Evolutionary conservation across 805 yeast species (phyloP).

Genomic region (Wickerhamiella allomyrinae): DNA sequence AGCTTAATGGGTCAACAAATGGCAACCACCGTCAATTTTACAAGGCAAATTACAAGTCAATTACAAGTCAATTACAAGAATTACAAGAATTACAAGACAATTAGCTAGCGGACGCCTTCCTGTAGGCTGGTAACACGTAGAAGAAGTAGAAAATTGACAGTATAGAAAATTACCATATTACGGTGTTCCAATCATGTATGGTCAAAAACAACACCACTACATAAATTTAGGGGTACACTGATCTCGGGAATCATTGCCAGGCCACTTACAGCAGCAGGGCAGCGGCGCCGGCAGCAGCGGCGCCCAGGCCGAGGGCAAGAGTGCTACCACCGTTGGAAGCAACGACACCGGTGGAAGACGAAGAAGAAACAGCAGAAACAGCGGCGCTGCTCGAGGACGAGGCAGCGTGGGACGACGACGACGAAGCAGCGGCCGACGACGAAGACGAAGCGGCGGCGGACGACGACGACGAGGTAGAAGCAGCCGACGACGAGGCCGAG

Average conservation of each 20-base stretch:
- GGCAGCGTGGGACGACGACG: constrained; percentile 9
- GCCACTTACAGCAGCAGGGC: constrained; percentile 16
- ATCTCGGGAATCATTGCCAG: no score
- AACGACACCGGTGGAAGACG: constrained; percentile 8
- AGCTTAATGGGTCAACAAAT: no score
- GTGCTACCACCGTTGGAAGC: constrained; percentile 13
- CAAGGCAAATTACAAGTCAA: no score
- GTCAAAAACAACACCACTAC: neutral
- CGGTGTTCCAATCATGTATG: neutral
- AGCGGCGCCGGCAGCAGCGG: constrained; percentile 17
- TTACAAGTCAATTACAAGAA: no score
- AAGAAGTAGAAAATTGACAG: neutral
- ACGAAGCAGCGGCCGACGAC: constrained; percentile 8
- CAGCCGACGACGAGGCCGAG: constrained; percentile 9
- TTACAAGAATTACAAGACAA: no score
- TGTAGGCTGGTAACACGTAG: no score
- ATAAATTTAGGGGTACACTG: neutral
- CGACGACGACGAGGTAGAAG: constrained; percentile 9
- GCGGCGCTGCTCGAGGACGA: constrained; percentile 4
- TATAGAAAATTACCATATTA: neutral
- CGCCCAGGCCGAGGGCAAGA: constrained; percentile 15
- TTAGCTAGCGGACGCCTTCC: no score
- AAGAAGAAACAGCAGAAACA: constrained; percentile 7
- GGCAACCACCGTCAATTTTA: no score
- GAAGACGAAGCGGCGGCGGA: constrained; percentile 9